Base-by-base conservation (phyloP, 805 yeast species). In the Saccharomycopsis sp. region DNA sequence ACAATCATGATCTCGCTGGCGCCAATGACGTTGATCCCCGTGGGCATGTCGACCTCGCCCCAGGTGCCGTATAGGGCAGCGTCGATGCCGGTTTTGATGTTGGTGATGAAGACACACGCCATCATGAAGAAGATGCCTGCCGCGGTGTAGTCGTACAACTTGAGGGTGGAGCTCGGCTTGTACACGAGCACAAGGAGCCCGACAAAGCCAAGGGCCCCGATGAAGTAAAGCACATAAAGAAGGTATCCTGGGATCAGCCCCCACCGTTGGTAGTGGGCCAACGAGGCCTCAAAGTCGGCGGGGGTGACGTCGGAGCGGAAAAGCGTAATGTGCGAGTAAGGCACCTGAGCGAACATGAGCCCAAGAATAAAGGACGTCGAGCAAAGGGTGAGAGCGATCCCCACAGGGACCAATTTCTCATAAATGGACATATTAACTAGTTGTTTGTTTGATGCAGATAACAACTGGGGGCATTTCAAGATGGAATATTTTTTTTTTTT, bases 21-120 rank as follows among this genome's bases (percentile, higher is more conserved):
- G 30, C 92, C 96, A 54, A 92, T 74, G 30, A 92, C 95, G 50
- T 84, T 85, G 53, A 89, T 62, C 22, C 97, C 97, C 17, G 94
- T 84, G 46, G 69, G 68, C 57, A 73, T 76, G 53, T 83, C 84
- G 38, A 92, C 95, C 38, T 89, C 97, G 50, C 96, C 97, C 97
- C 97, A 89, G 46, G 75, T 67, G 33, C 87, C 88, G 43, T 71
- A 60, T 20, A 75, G 52, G 41, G 85, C 74, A 42, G 88, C 74
- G 51, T 71, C 71, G 30, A 79, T 66, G 41, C 97, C 97, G 39
- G 82, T 75, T 55, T 85, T 73, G 51, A 89, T 67, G 64, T 92
- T 92, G 48, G 95, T 81, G 53, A 89, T 65, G 61, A 87, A 92
- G 52, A 89, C 73, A 53, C 89, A 76, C 34, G 82, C 62, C 15